Conservation (phyloP, 768 basidiomycete genomes). For the Polyporus arcularius region DNA sequence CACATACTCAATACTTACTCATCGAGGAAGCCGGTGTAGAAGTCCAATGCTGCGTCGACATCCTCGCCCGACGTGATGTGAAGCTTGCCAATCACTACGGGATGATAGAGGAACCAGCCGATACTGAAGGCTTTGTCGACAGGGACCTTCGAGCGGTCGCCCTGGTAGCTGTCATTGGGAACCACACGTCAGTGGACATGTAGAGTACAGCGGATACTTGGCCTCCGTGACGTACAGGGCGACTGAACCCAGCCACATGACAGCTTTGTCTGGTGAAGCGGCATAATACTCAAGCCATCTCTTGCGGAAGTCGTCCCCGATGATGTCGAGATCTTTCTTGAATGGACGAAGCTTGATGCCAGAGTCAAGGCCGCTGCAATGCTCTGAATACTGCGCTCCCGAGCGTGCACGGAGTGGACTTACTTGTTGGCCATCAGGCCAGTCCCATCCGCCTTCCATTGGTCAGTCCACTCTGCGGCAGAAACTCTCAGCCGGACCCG, state of each 20-base stretch:
- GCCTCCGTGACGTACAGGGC: conserved; percentile 41
- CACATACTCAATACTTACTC: conserved; percentile 35
- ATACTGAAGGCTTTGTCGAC: conserved; percentile 31
- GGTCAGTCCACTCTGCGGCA: conserved; percentile 32
- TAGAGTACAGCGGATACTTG: not conserved
- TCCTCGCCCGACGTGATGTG: conserved; percentile 48
- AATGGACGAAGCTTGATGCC: conserved; percentile 60
- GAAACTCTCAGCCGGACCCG: not conserved
- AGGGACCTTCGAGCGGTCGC: conserved; percentile 18
- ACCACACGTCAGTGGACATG: not conserved
- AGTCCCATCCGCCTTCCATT: conserved; percentile 40
- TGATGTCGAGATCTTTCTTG: conserved; percentile 46
- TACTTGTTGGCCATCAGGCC: conserved; percentile 60
- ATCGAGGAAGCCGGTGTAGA: conserved; percentile 47
- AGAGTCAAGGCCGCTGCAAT: conserved; percentile 49
- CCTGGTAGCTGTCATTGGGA: conserved; percentile 25
- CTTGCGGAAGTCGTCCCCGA: conserved; percentile 48
- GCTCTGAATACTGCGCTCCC: not conserved
- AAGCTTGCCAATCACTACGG: conserved; percentile 46
- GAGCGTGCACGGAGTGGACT: not conserved
- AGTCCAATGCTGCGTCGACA: conserved; percentile 42
- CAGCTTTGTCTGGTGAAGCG: conserved; percentile 56
- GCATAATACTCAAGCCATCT: conserved; percentile 55
- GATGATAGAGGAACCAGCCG: conserved; percentile 41
- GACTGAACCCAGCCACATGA: conserved; percentile 43